Evolutionary conservation across 1,139 yeast species (phyloP).

Genomic region (Blastobotrys illinoisensis): DNA sequence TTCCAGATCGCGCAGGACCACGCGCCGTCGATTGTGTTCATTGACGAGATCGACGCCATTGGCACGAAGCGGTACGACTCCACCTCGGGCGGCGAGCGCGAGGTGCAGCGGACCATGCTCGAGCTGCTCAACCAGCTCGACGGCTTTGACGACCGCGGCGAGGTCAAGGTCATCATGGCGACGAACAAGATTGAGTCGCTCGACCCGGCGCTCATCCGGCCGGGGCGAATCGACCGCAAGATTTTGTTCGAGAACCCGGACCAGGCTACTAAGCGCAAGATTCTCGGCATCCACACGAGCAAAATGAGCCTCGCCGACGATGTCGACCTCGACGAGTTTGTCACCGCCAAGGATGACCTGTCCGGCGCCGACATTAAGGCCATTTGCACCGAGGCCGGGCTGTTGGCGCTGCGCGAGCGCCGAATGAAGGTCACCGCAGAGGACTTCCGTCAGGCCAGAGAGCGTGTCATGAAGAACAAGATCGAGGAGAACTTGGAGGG

Average conservation of each 20-base stretch:
- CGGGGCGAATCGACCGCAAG: constrained; percentile 98
- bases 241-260: constrained; percentile 96
- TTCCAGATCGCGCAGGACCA: constrained; percentile 96
- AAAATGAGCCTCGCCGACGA: constrained; percentile 89
- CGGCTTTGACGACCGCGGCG: constrained; percentile 98
- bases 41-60: constrained; percentile 98
- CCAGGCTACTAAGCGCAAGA: constrained; percentile 86
- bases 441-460: constrained; percentile 92
- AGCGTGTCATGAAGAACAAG: constrained; percentile 94
- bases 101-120: constrained; percentile 97
- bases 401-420: constrained; percentile 92
- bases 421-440: constrained; percentile 97
- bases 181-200: constrained; percentile 92
- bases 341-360: constrained; percentile 86
- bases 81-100: constrained; percentile 95
- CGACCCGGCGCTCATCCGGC: constrained; percentile 97
- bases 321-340: constrained; percentile 85
- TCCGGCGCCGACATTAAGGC: constrained; percentile 99
- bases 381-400: constrained; percentile 96
- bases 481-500: constrained; percentile 97
- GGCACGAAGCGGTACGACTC: constrained; percentile 97
- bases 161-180: constrained; percentile 98
- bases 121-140: constrained; percentile 94
- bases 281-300: constrained; percentile 86
- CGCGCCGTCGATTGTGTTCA: constrained; percentile 96